Evolutionary conservation across 208 protist genomes (phyloP), one percentile per base, ranked within the genome.

Genomic region (Leishmania lainsoni): DNA sequence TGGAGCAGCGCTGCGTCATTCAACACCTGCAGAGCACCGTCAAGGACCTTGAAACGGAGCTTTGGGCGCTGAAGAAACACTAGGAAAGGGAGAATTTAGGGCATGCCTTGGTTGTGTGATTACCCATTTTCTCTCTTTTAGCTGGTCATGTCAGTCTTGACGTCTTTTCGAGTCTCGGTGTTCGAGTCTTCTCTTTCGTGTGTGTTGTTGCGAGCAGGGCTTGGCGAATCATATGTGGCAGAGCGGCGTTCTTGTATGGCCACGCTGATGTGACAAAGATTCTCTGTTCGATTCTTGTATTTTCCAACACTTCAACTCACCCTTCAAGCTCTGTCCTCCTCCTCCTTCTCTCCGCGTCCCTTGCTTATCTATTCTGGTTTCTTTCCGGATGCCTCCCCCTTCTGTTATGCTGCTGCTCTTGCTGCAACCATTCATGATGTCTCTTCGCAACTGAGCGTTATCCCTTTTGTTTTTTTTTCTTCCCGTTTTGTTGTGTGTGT

Each of bases 1-100:
- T 86, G 12, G 84, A 88, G 66, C 78, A 84, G 71, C 82, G 70
- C 61, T 78, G 58, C 70, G 81, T 85, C 59, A 84, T 88, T 48
- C 56, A 81, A 65, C 58, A 68, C 39, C 80, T 86, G 32, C 76
- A 81, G 63, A 79, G n/a, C 72, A 81, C 75, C 12, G 83, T 84
- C 49, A 48, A 80, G 10, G 59, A 58, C 6, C 59, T 84, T 12
- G 77, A 85, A 58, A 20, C 80, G 1, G 80, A 89, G 70, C 61
- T 83, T 5, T 49, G 75, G n/a, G 79, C 81, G 20, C 66, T 86
- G 51, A 86, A 86, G n/a, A 83, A 81, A 65, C 69, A 81, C n/a
- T 82, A 80, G 68, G 8, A 61, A 16, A 52, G 52, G 22, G 16
- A 63, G 9, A 42, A 8, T 14, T 22, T 14, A 8, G 4, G 5